A percentile compares a stretch with the other conserved stretches of the same genome.
Evolutionary conservation across 176 grass and related monocot genomes (phyloP).

Genomic region (Bonia amplexicaulis): DNA sequence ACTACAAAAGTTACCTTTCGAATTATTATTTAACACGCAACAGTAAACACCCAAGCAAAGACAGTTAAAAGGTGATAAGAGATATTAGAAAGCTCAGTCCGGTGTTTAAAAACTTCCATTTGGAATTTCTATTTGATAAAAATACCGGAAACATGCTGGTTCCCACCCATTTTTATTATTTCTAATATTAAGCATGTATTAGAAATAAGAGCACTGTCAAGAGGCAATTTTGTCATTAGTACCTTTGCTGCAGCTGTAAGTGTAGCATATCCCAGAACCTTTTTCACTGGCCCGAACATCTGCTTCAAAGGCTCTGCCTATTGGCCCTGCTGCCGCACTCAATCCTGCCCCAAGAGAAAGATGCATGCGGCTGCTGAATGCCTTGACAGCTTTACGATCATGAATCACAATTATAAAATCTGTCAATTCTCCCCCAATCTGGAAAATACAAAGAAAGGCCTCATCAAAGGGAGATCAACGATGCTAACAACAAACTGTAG

Average conservation of each 20-base stretch:
- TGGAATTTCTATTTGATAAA: neutral
- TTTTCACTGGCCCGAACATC: constrained; percentile 77
- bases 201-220: neutral
- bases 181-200: neutral
- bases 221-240: neutral
- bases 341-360: constrained; percentile 86
- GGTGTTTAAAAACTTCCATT: neutral
- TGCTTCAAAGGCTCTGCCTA: constrained; percentile 91
- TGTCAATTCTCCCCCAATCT: constrained; percentile 89
- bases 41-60: neutral
- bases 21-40: neutral
- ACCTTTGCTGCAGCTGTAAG: constrained; percentile 99
- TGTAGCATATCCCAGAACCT: constrained; percentile 87
- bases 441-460: constrained; percentile 14
- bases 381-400: constrained; percentile 67
- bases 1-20: neutral
- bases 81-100: neutral
- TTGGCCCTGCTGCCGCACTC: constrained; percentile 77
- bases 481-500: constrained; percentile 8
- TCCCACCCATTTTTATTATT: neutral
- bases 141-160: neutral
- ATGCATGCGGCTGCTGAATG: constrained; percentile 77
- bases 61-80: neutral
- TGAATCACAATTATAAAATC: constrained; percentile 92
- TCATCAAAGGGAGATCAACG: neutral